Base-by-base conservation (phyloP, 2,329 filamentous ascomycete species). In the Salinomyces thailandicus region DNA sequence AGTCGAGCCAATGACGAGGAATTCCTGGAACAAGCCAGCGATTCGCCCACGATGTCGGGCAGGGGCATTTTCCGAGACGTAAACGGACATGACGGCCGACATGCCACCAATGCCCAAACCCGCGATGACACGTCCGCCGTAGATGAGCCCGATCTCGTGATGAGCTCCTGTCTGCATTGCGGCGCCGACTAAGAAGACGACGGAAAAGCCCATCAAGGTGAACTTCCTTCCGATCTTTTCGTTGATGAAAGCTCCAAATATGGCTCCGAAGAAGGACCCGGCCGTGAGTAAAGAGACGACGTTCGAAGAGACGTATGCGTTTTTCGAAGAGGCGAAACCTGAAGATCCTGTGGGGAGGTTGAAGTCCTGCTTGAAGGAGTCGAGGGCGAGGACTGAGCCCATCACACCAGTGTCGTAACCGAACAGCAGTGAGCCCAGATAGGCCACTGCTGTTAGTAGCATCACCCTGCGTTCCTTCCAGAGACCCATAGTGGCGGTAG, bases 261-360 rank as follows among this genome's bases (percentile, higher is more conserved):
- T 65, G 42, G 75, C 75, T 18, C 77, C 77, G 37, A 73, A 66
- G 56, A 82, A 81, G 43, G 75, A 80, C 31, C 79, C 78, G 27
- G 73, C 79, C 55, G 81, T 77, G 9, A 83, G 68, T 0, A 75
- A 77, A 14, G 77, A 79, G 18, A 81, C 79, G 39, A 84, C 76
- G 49, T 80, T 81, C 43, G 77, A 73, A 28, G 71, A 72, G 35
- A 80, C 69, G 22, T 62, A 57, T 3, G 59, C 68, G 5, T 64
- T 58, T 24, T 58, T 56, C 5, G 40, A 40, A 20, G 62, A 50
- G 2, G 61, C 52, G 15, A 78, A 61, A 1, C 67, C 64, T 42
- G 73, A 77, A 45, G 71, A 69, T 0, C 71, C 72, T 35, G 35
- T 15, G 2, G 33, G 22, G 19, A 38, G 54, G 22, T 39, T 36